Percentiles rank a stretch among this genome's conserved stretches.
phyloP scores from a whole-genome alignment of 169 alveolate genomes.

The Eimeria falciformis region DNA sequence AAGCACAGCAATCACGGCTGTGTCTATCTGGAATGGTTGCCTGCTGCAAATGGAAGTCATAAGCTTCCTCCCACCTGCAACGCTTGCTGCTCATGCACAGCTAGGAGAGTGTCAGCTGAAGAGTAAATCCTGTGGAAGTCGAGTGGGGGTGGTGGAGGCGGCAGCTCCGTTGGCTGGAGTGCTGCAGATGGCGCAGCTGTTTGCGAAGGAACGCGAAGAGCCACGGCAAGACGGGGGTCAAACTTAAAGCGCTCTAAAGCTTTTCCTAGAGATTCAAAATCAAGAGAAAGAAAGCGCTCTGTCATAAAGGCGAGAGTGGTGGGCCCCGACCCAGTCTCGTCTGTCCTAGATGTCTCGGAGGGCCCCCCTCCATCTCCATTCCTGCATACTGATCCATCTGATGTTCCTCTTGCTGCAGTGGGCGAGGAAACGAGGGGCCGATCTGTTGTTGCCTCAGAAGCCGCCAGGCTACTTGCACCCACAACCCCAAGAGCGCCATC shows the following conservation, averaged over 20 bases:
- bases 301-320: neutral
- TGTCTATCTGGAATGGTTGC: no score
- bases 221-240: slow-evolving; percentile 44
- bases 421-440: no score
- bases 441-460: no score
- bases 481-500: no score
- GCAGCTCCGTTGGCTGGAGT: neutral
- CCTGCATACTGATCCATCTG: neutral
- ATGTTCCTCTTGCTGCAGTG: no score
- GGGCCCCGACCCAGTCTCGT: neutral
- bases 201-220: slow-evolving; percentile 19
- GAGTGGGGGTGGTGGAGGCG: slow-evolving; percentile 47
- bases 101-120: slow-evolving; percentile 28
- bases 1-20: no score
- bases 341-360: neutral
- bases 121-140: slow-evolving; percentile 30
- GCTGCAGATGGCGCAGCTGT: slow-evolving; percentile 25
- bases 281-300: slow-evolving; percentile 14
- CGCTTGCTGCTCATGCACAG: slow-evolving; percentile 61
- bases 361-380: neutral
- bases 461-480: no score
- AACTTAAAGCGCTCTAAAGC: slow-evolving; percentile 30
- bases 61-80: slow-evolving; percentile 22
- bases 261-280: neutral
- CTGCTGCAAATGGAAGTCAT: no score